phyloP scores from a whole-genome alignment of 2,329 filamentous ascomycete genomes.

The Ophiocordyceps camponoti-rufipedis region DNA sequence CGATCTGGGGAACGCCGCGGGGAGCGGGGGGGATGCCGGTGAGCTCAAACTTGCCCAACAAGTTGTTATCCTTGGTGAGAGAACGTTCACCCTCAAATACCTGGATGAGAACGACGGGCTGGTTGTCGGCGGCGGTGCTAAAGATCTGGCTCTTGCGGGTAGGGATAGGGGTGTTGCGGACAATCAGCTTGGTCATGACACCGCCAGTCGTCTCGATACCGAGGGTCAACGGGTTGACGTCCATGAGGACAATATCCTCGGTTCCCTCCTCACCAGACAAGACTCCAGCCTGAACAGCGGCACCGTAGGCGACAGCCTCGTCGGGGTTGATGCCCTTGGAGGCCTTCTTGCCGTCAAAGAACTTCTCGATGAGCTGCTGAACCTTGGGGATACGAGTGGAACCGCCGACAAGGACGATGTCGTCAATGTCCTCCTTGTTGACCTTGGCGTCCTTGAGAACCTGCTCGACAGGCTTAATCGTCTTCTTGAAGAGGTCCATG shows the following conservation, averaged over 20 bases:
- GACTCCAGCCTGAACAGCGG: slow-evolving; percentile 96
- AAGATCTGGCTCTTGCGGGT: slow-evolving; percentile 97
- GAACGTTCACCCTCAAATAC: slow-evolving; percentile 93
- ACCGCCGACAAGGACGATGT: slow-evolving; percentile 97
- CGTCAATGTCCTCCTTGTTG: slow-evolving; percentile 83
- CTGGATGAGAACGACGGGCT: slow-evolving; percentile 57
- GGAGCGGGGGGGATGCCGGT: slow-evolving; percentile 76
- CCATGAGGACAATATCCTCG: slow-evolving; percentile 81
- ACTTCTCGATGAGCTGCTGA: slow-evolving; percentile 97
- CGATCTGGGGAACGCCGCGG: slow-evolving; percentile 88
- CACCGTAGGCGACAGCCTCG: slow-evolving; percentile 97
- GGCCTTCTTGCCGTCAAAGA: slow-evolving; percentile 99
- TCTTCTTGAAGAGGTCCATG: slow-evolving; percentile 84
- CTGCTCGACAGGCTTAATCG: slow-evolving; percentile 87
- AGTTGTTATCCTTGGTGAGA: slow-evolving; percentile 98
- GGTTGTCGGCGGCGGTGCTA: slow-evolving; percentile 65
- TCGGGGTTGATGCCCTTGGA: slow-evolving; percentile 99
- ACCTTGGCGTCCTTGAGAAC: slow-evolving; percentile 84
- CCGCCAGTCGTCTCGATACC: slow-evolving; percentile 89
- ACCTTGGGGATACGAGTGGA: slow-evolving; percentile 97
- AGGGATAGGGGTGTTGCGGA: slow-evolving; percentile 84
- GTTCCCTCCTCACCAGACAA: slow-evolving; percentile 97
- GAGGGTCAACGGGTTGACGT: slow-evolving; percentile 89
- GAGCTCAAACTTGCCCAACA: slow-evolving; percentile 90
- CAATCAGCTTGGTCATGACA: slow-evolving; percentile 94